A percentile compares a stretch with the other conserved stretches of the same genome.
Conservation (phyloP, 2,329 filamentous ascomycete genomes). For the Curvularia sp. region DNA sequence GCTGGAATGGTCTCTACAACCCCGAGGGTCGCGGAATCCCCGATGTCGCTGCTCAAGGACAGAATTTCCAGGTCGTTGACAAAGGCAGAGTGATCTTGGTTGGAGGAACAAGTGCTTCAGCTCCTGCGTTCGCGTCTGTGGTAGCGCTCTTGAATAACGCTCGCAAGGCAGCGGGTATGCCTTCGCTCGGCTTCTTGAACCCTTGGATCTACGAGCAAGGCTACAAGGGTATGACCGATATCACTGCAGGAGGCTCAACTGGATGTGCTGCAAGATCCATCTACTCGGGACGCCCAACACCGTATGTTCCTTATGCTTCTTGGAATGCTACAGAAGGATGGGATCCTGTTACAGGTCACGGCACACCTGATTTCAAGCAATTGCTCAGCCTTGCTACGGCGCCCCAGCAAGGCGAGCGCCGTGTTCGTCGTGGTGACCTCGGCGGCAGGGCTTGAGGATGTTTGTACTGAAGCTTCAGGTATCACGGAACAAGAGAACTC, state of each 20-base stretch:
- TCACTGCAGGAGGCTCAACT: conserved; percentile 55
- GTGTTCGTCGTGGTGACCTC: conserved; percentile 17
- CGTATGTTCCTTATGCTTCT: conserved; percentile 54
- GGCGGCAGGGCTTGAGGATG: neutral
- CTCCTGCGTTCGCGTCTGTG: conserved; percentile 49
- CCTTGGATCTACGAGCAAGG: conserved; percentile 54
- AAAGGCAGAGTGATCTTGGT: conserved; percentile 42
- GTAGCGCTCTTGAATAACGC: conserved; percentile 50
- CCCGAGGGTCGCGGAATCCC: conserved; percentile 53
- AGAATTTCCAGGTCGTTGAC: conserved; percentile 46
- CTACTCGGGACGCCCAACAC: conserved; percentile 48
- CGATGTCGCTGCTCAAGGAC: conserved; percentile 53
- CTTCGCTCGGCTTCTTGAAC: conserved; percentile 50
- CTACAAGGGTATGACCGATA: conserved; percentile 57
- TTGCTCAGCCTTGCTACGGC: conserved; percentile 38
- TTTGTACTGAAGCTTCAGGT: neutral
- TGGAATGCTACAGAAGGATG: conserved; percentile 61
- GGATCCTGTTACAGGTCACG: conserved; percentile 59
- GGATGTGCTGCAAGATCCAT: conserved; percentile 54
- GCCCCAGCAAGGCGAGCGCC: conserved; percentile 25
- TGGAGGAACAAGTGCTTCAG: conserved; percentile 50
- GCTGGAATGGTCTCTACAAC: conserved; percentile 54
- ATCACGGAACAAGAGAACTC: neutral
- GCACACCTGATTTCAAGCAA: conserved; percentile 48
- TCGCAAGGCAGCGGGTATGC: conserved; percentile 44